Conservation (phyloP, 164 flowering plant genomes). For the Buxus sempervirens region DNA sequence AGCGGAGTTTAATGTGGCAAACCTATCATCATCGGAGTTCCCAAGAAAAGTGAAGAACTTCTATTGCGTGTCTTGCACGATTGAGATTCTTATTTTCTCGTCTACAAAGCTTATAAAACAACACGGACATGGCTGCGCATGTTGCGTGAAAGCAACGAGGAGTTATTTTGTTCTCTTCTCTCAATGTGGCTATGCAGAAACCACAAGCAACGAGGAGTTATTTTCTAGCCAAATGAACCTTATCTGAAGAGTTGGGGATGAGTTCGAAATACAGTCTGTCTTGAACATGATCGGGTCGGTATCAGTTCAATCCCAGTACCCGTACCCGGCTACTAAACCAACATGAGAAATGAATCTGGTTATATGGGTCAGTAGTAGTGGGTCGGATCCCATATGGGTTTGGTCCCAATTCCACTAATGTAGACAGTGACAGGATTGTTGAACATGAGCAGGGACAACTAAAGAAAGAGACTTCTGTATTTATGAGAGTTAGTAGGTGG, state of each 20-base stretch:
- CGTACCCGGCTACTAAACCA: no score
- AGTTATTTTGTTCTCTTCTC: neutral
- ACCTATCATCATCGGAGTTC: neutral
- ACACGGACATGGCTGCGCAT: neutral
- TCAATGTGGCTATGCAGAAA: no score
- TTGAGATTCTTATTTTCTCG: conserved; percentile 1
- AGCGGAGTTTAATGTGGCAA: conserved; percentile 12
- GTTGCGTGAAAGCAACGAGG: conserved; percentile 9
- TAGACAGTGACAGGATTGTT: no score
- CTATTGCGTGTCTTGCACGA: conserved; percentile 2
- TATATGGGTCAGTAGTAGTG: no score
- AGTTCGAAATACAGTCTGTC: no score
- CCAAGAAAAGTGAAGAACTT: neutral
- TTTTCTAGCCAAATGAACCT: neutral
- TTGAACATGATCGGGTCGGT: no score
- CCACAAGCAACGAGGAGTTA: no score
- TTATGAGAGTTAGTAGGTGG: neutral
- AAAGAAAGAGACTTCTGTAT: neutral
- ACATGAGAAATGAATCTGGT: no score
- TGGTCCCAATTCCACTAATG: no score
- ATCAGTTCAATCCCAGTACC: no score
- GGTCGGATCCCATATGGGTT: conserved; percentile 13
- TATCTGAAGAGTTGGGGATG: no score
- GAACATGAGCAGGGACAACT: no score
- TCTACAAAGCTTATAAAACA: neutral